phyloP scores from a whole-genome alignment of 2,329 filamentous ascomycete genomes.

The Fusarium sp. region DNA sequence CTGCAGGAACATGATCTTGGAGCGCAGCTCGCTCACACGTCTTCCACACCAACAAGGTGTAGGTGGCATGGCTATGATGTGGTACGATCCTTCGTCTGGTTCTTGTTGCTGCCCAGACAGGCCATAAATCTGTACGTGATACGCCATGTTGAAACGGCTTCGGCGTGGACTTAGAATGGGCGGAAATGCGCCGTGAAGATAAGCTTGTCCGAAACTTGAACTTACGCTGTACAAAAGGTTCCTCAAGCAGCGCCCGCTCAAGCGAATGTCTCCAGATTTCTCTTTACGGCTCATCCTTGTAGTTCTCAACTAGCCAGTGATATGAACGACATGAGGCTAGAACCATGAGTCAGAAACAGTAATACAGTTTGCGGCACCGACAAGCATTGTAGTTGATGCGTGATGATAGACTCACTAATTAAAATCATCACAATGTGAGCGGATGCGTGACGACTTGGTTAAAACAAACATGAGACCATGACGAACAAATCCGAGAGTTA shows the following conservation, averaged over 20 bases:
- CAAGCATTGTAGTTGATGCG: not conserved
- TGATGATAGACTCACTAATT: not conserved
- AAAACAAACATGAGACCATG: not conserved
- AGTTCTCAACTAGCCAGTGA: conserved; percentile 5
- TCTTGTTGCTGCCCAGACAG: conserved; percentile 16
- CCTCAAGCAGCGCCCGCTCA: conserved; percentile 3
- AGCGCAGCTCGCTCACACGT: conserved; percentile 23
- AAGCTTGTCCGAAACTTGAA: conserved; percentile 5
- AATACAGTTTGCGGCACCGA: not conserved
- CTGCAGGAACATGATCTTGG: conserved; percentile 46
- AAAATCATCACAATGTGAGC: not conserved
- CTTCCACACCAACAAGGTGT: conserved; percentile 23
- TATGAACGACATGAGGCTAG: conserved; percentile 1
- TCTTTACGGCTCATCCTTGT: conserved; percentile 15
- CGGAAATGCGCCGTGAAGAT: not conserved
- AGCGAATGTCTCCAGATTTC: conserved; percentile 34
- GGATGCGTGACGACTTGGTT: not conserved
- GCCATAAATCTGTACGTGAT: conserved; percentile 2
- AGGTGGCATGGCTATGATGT: conserved; percentile 20
- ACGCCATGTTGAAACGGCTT: conserved; percentile 4
- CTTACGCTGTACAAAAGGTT: conserved; percentile 10
- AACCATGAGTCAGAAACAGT: conserved; percentile 15
- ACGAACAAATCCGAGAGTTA: not conserved
- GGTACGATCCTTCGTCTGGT: conserved; percentile 33
- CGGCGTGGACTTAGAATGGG: not conserved